Evolutionary conservation across 306 rosid species (phyloP).

Genomic region (Astragalus membranaceus): DNA sequence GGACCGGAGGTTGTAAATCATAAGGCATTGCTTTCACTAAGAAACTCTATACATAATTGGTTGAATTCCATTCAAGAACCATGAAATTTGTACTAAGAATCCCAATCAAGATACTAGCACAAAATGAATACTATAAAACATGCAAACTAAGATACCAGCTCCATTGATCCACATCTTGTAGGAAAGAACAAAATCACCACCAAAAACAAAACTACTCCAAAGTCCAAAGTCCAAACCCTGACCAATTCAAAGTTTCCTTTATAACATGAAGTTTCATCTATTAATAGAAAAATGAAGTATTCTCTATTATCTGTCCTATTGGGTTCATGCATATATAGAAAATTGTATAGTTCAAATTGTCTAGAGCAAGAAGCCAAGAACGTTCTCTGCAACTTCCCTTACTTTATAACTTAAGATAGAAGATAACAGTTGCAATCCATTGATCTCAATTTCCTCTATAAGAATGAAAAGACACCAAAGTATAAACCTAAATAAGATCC

Average conservation of each 20-base stretch:
- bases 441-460: background rate
- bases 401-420: background rate
- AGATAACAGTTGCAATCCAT: background rate
- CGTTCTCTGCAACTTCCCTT: background rate
- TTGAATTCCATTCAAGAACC: too few relatives aligned
- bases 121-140: background rate
- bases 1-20: background rate
- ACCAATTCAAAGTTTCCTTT: background rate
- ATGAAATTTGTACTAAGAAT: too few relatives aligned
- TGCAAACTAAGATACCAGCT: background rate
- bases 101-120: too few relatives aligned
- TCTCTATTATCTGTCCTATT: background rate
- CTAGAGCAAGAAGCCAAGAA: background rate
- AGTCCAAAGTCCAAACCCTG: background rate
- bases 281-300: background rate
- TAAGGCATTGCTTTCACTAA: background rate
- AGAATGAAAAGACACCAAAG: conserved; percentile 1
- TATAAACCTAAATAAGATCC: conserved; percentile 9
- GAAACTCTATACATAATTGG: background rate
- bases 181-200: too few relatives aligned
- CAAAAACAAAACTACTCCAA: too few relatives aligned
- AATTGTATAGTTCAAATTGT: background rate
- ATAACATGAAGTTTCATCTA: background rate
- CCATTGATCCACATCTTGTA: too few relatives aligned
- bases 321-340: background rate